Percentiles rank a stretch among this genome's conserved stretches.
Evolutionary conservation across 352 stramenopile species (phyloP).

Genomic region (Phytophthora sojae): DNA sequence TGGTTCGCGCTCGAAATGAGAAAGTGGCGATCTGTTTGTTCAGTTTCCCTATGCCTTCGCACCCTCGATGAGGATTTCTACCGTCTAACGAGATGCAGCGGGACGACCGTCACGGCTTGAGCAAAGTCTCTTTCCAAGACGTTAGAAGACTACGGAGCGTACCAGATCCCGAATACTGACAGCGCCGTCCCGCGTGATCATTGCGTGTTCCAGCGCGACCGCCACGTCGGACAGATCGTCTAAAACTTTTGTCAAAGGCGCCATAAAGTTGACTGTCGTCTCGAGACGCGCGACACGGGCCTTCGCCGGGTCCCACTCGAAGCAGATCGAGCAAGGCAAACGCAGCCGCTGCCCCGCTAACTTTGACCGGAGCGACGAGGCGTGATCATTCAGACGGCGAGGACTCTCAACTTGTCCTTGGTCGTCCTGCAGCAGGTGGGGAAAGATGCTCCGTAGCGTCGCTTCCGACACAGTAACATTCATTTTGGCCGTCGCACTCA

Average conservation of each 20-base stretch:
- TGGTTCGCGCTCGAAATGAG: too few species aligned
- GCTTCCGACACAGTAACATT: neutral
- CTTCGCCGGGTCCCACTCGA: conserved; percentile 13
- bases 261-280: conserved; percentile 20
- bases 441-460: neutral
- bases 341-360: neutral
- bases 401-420: too few species aligned
- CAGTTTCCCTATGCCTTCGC: too few species aligned
- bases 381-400: too few species aligned
- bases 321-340: conserved; percentile 9
- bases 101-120: too few species aligned
- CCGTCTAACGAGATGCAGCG: neutral
- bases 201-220: conserved; percentile 14
- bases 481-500: neutral
- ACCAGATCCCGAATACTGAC: neutral
- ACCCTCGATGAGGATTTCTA: neutral
- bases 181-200: conserved; percentile 19
- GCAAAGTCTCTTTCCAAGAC: neutral
- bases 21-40: too few species aligned
- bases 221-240: conserved; percentile 11
- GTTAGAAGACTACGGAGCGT: neutral
- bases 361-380: neutral
- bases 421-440: neutral
- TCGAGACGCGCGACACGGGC: conserved; percentile 9
- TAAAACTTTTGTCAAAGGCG: conserved; percentile 6